A percentile compares a stretch with the other conserved stretches of the same genome.
phyloP scores from a whole-genome alignment of 2,329 filamentous ascomycete species.

The Albophoma yamanashiensis region DNA sequence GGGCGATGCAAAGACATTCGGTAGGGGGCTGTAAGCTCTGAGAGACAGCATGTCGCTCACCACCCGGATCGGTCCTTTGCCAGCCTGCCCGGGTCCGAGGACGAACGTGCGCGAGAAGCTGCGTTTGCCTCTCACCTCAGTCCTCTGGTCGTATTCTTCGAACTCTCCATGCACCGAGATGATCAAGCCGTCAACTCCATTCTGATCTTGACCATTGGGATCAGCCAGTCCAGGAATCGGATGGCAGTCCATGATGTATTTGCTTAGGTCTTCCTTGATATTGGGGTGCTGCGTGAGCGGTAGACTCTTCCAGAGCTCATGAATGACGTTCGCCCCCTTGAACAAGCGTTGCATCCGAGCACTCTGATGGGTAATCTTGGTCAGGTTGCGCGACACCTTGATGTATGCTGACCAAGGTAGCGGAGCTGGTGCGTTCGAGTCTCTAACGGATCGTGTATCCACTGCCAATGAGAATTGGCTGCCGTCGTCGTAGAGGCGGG shows the following conservation, averaged over 20 bases:
- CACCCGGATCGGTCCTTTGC: slow-evolving; percentile 57
- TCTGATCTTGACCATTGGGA: slow-evolving; percentile 48
- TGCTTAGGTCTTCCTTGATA: slow-evolving; percentile 52
- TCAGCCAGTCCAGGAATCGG: slow-evolving; percentile 62
- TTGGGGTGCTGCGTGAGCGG: slow-evolving; percentile 67
- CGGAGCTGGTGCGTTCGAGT: slow-evolving; percentile 26
- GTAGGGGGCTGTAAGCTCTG: slow-evolving; percentile 49
- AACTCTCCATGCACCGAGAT: slow-evolving; percentile 78
- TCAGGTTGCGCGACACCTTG: slow-evolving; percentile 67
- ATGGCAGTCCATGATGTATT: slow-evolving; percentile 78
- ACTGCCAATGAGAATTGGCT: slow-evolving; percentile 69
- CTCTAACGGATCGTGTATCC: slow-evolving; percentile 48
- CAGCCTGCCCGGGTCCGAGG: slow-evolving; percentile 61
- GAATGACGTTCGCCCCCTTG: slow-evolving; percentile 53
- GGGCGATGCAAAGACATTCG: slow-evolving; percentile 27
- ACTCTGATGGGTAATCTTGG: slow-evolving; percentile 50
- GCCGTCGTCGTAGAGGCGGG: slow-evolving; percentile 62
- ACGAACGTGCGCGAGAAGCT: slow-evolving; percentile 78
- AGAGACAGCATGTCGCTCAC: slow-evolving; percentile 71
- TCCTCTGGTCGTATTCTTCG: slow-evolving; percentile 55
- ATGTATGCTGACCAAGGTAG: slow-evolving; percentile 66
- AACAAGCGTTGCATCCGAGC: slow-evolving; percentile 56
- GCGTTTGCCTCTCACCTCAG: slow-evolving; percentile 50
- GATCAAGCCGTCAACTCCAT: slow-evolving; percentile 67
- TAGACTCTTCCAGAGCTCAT: slow-evolving; percentile 56